Evolutionary conservation across 352 stramenopile species (phyloP), one percentile per base, ranked within the genome.

Genomic region (Phytophthora fragariaefolia): DNA sequence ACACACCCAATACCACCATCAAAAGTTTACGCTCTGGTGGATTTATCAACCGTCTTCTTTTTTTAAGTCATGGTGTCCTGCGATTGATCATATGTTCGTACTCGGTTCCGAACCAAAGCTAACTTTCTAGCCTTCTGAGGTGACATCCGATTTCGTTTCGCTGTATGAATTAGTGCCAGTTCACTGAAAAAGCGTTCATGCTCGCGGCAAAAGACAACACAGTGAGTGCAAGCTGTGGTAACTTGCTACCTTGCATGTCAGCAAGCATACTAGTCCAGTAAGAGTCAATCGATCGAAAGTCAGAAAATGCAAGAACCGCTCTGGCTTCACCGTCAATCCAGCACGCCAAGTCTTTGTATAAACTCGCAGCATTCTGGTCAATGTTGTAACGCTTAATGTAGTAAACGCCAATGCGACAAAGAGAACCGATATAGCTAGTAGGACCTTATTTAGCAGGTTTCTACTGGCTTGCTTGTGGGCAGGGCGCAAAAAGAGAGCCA

Each of bases 111-210:
- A 7, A 36, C 28, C 28, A 13, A 12, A 0, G 28, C 28, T 36
- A 36, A 13, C 13, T 36, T 36, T 36, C 28, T 36, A 7, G 28
- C 28, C 4, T 36, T 36, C 28, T 36, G 8, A 13, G 28, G 28
- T 1, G 28, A 36, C 48, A 61, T 55, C 38, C 32, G 24, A n/a
- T 67, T 67, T 36, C 59, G 12, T 24, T 67, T 67, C 1, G 38
- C 40, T 6, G 59, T 67, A 6, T 67, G 59, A 47, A 67, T 67
- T 6, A 67, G 4, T 2, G 59, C 30, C 17, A 60, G 52, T 12
- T 64, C 59, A 13, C 49, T 67, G 27, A 67, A 67, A 26, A 60
- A 67, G 7, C 59, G 40, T 22, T 67, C 59, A 17, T 66, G 13
- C 43, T 67, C 0, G 47, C 59, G 2, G 22, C 49, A 36, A 67